Evolutionary conservation across 495 filamentous ascomycete genomes (phyloP), one percentile per base, ranked within the genome.

Genomic region (Cladorrhinum samala): DNA sequence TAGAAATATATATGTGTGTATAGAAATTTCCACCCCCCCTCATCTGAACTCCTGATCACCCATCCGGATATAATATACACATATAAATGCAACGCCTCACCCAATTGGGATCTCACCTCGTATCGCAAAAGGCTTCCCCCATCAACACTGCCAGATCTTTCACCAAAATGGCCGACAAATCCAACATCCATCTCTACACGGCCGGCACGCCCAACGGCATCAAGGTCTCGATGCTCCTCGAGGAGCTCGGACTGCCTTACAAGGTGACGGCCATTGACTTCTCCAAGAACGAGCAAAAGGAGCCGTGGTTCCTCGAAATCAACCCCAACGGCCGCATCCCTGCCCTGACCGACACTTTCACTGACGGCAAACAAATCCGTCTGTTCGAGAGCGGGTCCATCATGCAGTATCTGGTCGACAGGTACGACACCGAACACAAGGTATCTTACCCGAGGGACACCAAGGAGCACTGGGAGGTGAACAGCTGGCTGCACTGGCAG

Each of bases 311-410:
- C 74, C 78, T 95, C 38, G 83, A 82, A 36, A 93, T 96, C 68
- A 95, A 95, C 71, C 91, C 91, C 49, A 95, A 96, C 64, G 91
- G 91, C 59, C 88, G 92, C 52, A 95, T 96, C 60, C 91, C 91
- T n/a, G 91, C 91, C 14, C 59, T 96, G 20, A 91, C 87, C 20
- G 92, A 96, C 66, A 82, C 78, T 9, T 82, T 85, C 61, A 58
- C 65, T 1, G 86, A 93, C 64, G 89, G 89, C 51, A 74, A 86
- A 59, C 70, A 72, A 27, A 90, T 95, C 68, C 72, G 77, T 16
- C 58, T 96, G 3, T 96, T 95, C 61, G 91, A 96, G 68, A 86
- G 81, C 55, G 91, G 88, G 46, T 75, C 84, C 52, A 94, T 96
- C 63, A 74, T 96, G 75, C 84, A 91, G 60, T 96, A 96, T 67